Evolutionary conservation across 495 filamentous ascomycete genomes (phyloP), one percentile per base, ranked within the genome.

Genomic region (Penicillium arizonense): DNA sequence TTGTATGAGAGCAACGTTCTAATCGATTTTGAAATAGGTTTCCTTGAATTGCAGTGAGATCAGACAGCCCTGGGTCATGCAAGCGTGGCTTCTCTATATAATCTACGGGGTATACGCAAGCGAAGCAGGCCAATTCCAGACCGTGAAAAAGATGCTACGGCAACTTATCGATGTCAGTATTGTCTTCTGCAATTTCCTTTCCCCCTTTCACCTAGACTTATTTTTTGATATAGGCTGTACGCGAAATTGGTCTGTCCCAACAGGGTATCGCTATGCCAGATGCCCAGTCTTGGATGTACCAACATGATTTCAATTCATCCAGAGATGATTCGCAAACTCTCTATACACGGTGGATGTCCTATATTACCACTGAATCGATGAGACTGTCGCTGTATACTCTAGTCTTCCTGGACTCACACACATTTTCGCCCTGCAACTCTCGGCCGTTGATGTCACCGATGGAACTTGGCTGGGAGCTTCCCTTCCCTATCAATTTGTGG

Each of bases 61-160:
- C 20, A 46, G 52, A 32, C 36, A 55, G 16, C 44, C 52, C n/a
- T 55, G 52, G 44, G 43, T 42, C 32, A 55, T 43, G 20, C 52
- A 55, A 41, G 28, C 52, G 36, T 55, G 52, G 52, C 52, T 55
- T 55, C 46, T 55, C 24, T 55, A 55, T 48, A 55, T 55, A 13
- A 43, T 55, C 13, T 55, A 55, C 18, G 52, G 52, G 24, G 52
- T 36, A 36, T 55, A 48, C 26, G 46, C 46, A 47, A 43, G 43
- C 33, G 52, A 55, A 41, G 46, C 35, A 23, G 28, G 44, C 9
- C 44, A 55, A 34, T 55, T 55, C 11, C 35, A 55, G 32, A 48
- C 37, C 35, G 52, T 36, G 21, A 55, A 26, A 48, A 47, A 48
- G 23, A 48, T 26, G 52, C 52, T 55, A 14, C 35, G 52, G 36